Evolutionary conservation across 148 eudicot species (phyloP), one percentile per base, ranked within the genome.

Genomic region (Selenicereus undatus): DNA sequence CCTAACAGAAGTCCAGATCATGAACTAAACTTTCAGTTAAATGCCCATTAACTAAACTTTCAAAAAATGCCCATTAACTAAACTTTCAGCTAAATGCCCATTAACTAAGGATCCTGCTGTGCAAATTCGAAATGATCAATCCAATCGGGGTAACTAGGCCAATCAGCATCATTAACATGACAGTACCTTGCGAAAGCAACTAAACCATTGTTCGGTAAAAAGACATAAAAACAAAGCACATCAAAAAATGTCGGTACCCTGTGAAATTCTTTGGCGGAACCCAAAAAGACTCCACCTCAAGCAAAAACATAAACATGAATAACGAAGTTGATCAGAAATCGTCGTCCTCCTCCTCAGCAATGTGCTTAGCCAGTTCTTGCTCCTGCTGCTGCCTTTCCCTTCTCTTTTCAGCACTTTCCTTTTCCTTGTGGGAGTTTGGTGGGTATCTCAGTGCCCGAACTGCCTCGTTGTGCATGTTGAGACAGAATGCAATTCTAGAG

Each of bases 311-410:
- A 76, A 20, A 21, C 50, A 58, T 12, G 43, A 26, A 56, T 16
- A 20, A 16, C 20, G 52, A 48, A 78, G 29, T 70, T 24, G n/a
- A n/a, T n/a, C 78, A 95, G 82, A 93, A 93, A 77, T 95, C 99
- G n/a, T 95, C 98, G 54, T 95, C 98, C 73, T 95, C 98, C 80
- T 95, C 99, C 84, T 95, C 97, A 6, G 99, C 97, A 79, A 95
- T 95, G 79, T 93, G 97, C 83, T 95, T 88, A 10, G 99, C 98
- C 79, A 95, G 97, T 84, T 95, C 98, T 76, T 95, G 99, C 86
- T 95, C 98, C 81, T 95, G 98, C 54, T 91, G 96, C 48, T 93
- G 98, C 74, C 98, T 87, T 86, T 95, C 98, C 77, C 97, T 91
- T 80, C 98, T 95, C 94, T 95, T 95, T 86, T 95, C 98, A 20